These are phyloP conservation scores for Ogataea hybrid DNA, from an alignment of 1,139 yeast species.

Conservation along the genomic window DNA sequence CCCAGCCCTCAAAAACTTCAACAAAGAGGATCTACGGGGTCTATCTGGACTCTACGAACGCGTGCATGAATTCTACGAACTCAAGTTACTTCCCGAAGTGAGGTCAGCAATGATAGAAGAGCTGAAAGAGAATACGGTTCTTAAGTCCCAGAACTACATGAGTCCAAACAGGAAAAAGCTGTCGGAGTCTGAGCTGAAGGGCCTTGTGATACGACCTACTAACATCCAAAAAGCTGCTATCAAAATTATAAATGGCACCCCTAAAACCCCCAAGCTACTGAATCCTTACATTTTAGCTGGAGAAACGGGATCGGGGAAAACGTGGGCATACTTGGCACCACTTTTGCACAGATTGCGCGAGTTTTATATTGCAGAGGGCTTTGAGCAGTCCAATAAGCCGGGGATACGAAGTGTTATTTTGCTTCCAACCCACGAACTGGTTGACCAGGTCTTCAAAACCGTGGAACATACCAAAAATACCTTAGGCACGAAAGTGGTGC, in stretches of 20 bases:
- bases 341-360: slow-evolving; percentile 65
- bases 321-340: slow-evolving; percentile 86
- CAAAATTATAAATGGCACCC: slow-evolving; percentile 42
- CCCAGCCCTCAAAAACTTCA: slow-evolving; percentile 31
- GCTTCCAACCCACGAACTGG: slow-evolving; percentile 87
- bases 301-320: slow-evolving; percentile 96
- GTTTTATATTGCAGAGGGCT: slow-evolving; percentile 36
- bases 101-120: slow-evolving; percentile 62
- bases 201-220: slow-evolving; percentile 48
- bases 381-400: slow-evolving; percentile 29
- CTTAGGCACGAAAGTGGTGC: slow-evolving; percentile 46
- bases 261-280: slow-evolving; percentile 37
- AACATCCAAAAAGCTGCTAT: slow-evolving; percentile 62
- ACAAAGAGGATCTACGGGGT: slow-evolving; percentile 27
- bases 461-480: slow-evolving; percentile 41
- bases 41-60: slow-evolving; percentile 37
- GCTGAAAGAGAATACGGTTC: slow-evolving; percentile 48
- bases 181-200: slow-evolving; percentile 32
- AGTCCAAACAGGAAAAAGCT: slow-evolving; percentile 46
- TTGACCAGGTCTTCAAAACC: slow-evolving; percentile 68
- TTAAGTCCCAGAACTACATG: slow-evolving; percentile 34
- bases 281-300: slow-evolving; percentile 84
- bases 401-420: slow-evolving; percentile 67
- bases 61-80: slow-evolving; percentile 61
- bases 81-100: slow-evolving; percentile 66